A percentile compares a stretch with the other conserved stretches of the same genome.
Evolutionary conservation across 768 basidiomycete species (phyloP).

Genomic region (Pleurotus salmoneostramineus): DNA sequence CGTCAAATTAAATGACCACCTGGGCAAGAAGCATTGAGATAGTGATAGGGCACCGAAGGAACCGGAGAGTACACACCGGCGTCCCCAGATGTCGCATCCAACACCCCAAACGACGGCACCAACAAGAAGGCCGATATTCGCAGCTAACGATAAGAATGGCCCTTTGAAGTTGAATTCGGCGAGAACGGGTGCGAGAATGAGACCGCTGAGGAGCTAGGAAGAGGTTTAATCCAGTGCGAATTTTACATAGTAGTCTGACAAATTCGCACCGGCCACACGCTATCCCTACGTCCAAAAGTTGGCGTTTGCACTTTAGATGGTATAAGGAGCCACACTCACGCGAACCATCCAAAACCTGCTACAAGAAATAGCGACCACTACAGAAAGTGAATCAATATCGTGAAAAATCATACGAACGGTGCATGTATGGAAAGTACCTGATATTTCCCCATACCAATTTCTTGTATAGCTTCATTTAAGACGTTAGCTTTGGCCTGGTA

Average conservation of each 20-base stretch:
- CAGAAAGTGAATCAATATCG: background rate
- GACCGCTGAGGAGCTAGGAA: constrained; percentile 53
- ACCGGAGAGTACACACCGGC: constrained; percentile 47
- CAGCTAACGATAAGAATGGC: constrained; percentile 63
- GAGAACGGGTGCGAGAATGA: constrained; percentile 59
- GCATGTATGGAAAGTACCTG: constrained; percentile 31
- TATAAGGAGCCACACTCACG: constrained; percentile 36
- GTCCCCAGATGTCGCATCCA: constrained; percentile 67
- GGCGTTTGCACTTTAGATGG: background rate
- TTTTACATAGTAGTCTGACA: background rate
- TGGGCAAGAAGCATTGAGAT: constrained; percentile 15
- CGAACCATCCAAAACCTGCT: constrained; percentile 73
- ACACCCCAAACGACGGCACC: constrained; percentile 69
- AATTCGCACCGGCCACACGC: constrained; percentile 61
- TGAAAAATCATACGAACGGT: background rate
- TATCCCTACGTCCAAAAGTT: constrained; percentile 41
- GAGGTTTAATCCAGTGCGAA: background rate
- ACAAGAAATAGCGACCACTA: constrained; percentile 63
- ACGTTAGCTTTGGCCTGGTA: constrained; percentile 55
- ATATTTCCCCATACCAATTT: constrained; percentile 70
- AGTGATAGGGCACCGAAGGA: background rate
- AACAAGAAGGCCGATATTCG: constrained; percentile 67
- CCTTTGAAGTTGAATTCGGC: constrained; percentile 62
- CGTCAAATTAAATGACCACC: constrained; percentile 66
- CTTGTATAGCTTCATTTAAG: constrained; percentile 56